Conservation (phyloP, 2,329 filamentous ascomycete species). For the Epichloe sibirici region DNA sequence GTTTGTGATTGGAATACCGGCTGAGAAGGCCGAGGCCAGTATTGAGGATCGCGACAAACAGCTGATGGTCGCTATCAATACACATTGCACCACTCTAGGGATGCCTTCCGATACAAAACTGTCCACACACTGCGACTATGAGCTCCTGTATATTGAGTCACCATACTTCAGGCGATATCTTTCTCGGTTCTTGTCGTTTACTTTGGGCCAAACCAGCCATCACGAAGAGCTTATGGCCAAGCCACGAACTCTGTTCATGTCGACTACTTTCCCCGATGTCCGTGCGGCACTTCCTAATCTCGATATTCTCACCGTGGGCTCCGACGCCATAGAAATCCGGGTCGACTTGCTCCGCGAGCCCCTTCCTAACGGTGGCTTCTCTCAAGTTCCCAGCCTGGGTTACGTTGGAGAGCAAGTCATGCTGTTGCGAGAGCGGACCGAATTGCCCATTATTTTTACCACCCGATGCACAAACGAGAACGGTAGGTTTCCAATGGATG, state of each 20-base stretch:
- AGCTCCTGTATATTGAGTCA: slow-evolving; percentile 68
- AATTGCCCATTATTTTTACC: slow-evolving; percentile 84
- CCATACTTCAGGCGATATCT: slow-evolving; percentile 65
- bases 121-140: slow-evolving; percentile 65
- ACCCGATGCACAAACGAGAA: slow-evolving; percentile 73
- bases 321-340: slow-evolving; percentile 74
- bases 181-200: slow-evolving; percentile 66
- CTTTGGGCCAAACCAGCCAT: slow-evolving; percentile 65
- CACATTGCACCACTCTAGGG: slow-evolving; percentile 60
- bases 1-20: slow-evolving; percentile 55
- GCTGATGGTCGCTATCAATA: slow-evolving; percentile 58
- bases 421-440: slow-evolving; percentile 69
- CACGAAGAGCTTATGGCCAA: slow-evolving; percentile 70
- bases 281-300: slow-evolving; percentile 72
- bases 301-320: slow-evolving; percentile 76
- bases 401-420: slow-evolving; percentile 83
- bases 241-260: slow-evolving; percentile 70
- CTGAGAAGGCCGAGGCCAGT: slow-evolving; percentile 42
- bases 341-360: slow-evolving; percentile 73
- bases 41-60: slow-evolving; percentile 45
- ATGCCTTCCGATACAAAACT: slow-evolving; percentile 56
- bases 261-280: slow-evolving; percentile 79
- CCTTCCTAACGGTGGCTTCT: slow-evolving; percentile 46
- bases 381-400: slow-evolving; percentile 60
- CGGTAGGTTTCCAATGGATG: slow-evolving; percentile 73